Base-by-base conservation (phyloP, 495 filamentous ascomycete species). In the Sabuloglossum arenarium region DNA sequence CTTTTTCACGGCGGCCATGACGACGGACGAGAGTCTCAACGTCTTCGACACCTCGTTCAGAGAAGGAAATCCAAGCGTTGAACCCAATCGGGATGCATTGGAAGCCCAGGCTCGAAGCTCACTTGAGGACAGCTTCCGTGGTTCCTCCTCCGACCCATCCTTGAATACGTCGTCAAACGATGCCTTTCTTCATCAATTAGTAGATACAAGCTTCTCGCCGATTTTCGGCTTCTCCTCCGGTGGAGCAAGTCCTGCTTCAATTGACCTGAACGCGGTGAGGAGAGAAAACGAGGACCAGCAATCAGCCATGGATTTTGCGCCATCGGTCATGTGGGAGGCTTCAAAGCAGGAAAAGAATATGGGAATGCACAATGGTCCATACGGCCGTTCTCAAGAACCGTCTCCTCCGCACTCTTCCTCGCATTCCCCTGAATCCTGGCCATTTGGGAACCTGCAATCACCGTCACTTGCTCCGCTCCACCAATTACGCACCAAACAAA, bases 41-140 rank as follows among this genome's bases (percentile, higher is more conserved):
- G 5, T 56, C 50, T 58, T 58, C 49, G 56, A 58, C 2, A 54
- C 16, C 25, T 54, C 56, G 1, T 58, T 58, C 32, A 57, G 12
- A 29, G 49, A 37, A 6, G 50, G 47, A 16, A 19, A 16, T 28
- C 9, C 47, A 0, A 9, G 31, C 31, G 23, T 24, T 9, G 39
- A 58, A 19, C 19, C 25, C 21, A 32, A 37, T 42, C 46, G 27
- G 23, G 37, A 50, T 24, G 6, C 42, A 21, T 9, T 29, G 1
- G 43, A 27, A 32, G 37, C 6, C 16, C 34, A 37, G 11, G 45
- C 45, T 8, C 45, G 45, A 12, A 25, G 27, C 5, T 37, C 53
- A 27, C 23, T 37, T 28, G 21, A 51, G 14, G 25, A 29, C 16
- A n/a, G 5, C 47, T 55, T 27, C 31, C 23, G 39, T 5, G 16